Base-by-base conservation (phyloP, 2,329 filamentous ascomycete genomes). In the Hysterium pulicare region DNA sequence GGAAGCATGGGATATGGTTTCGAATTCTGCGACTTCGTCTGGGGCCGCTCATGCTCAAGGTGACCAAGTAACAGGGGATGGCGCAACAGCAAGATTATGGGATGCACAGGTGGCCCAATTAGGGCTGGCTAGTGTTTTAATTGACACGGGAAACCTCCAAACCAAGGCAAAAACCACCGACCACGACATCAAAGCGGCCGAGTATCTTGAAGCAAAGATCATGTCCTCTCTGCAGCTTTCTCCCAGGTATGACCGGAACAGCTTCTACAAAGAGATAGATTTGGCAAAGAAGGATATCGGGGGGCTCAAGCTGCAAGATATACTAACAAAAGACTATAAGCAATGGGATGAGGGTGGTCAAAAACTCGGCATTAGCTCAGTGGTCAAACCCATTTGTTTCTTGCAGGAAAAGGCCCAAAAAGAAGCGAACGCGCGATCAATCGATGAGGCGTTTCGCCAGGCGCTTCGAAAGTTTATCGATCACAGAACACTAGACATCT, bases 301-400 rank as follows among this genome's bases (percentile, higher is more conserved):
- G 2, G 53, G 59, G 0, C 67, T 93, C 34, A 71, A 68, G 28
- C 65, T 89, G 51, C 69, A 76, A 17, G 87, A 90, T 53, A 76
- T 90, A 30, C 66, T 91, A 40, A 75, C 85, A 49, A 91, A 91
- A 64, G 87, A 94, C 67, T 94, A 90, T 68, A 94, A 94, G 69
- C 76, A 86, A 58, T 93, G 87, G 87, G 69, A 68, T 9, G 69
- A 70, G 9, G 69, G 65, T 39, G 63, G 53, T 0, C 59, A 81
- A 28, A 72, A 68, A 15, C 72, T 91, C 4, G 87, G 87, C n/a
- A 80, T 87, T 41, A 79, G 80, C 54, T 79, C 79, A 32, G 73
- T 84, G 2, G 79, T 86, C 3, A 81, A 81, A 51, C 68, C 76
- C n/a, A 65, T 90, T 5, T 65, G 68, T 4, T 86, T 82, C 48